Base-by-base conservation (phyloP, 2,329 filamentous ascomycete genomes). In the Boeremia exigua region DNA sequence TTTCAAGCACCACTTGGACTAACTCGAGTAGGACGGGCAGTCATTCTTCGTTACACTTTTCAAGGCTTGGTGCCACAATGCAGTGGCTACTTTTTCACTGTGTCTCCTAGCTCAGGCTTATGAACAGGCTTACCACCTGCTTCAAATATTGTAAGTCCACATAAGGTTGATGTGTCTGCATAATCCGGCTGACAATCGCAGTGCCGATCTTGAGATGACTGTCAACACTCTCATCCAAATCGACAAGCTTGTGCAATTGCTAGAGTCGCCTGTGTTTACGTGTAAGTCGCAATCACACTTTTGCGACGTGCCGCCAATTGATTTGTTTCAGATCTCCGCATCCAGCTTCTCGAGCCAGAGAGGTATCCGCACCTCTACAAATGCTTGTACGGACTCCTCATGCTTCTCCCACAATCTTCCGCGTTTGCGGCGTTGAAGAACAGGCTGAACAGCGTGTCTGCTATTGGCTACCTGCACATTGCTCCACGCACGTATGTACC, bases 141-240 rank as follows among this genome's bases (percentile, higher is more conserved):
- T 99, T 15, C 93, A 97, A 71, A 95, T 98, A 43, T 97, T 99
- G 91, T 96, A 75, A 68, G 87, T 75, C 34, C 2, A 56, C 11
- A 25, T n/a, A 33, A 11, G 25, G 28, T 32, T 6, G 2, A 27
- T 0, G n/a, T 15, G 1, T 4, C 5, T 2, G 11, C 14, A 14
- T 23, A 47, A 3, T 23, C 17, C 68, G 56, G 71, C 73, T 72
- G 42, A 74, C 40, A 37, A 30, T 11, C n/a, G 9, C 61, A 96
- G 92, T 76, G 95, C 92, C 56, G 95, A 99, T 69, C 82, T 99
- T 44, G 95, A 99, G 75, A 98, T 99, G 92, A 98, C 94, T 0
- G 95, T 99, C 66, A 96, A 96, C 67, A 96, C 97, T 77, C 85
- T 99, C 51, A 99, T 99, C 38, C 96, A 99, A 74, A 97, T 99